Evolutionary conservation across 306 rosid species (phyloP), one percentile per base, ranked within the genome.

Genomic region (Ceratonia siliqua): DNA sequence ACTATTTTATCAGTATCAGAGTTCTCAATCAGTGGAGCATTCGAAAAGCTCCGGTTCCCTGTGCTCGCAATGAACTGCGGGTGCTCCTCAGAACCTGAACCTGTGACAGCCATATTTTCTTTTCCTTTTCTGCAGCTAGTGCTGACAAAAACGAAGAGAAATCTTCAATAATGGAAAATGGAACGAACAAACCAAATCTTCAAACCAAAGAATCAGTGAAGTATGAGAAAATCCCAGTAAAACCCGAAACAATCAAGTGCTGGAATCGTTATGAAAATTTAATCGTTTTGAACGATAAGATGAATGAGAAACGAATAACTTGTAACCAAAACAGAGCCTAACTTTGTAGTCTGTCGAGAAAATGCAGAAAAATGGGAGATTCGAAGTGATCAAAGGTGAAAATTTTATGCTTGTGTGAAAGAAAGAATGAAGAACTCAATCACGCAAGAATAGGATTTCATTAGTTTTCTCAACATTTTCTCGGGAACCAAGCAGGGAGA

Each of bases 41-140:
- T 84, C 5, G 96, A 86, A 64, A 65, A 58, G 78, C 82, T 91
- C 56, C 82, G 83, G 65, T 87, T 89, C 56, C 89, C 97, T 27
- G 95, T 74, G 85, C 96, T 90, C 1, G 91, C 73, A 65, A 92
- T 82, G 89, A 94, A 91, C 52, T 94, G 99, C 5, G 96, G 92
- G 81, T 84, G 96, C 79, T 64, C 85, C 79, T 64, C 85, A 43
- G 89, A 78, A 56, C 33, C 57, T 49, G 93, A 78, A 68, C 82
- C 86, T 7, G 81, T 52, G 70, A 42, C 73, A 35, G 87, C 90
- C 98, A 94, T 94, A 39, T 21, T 39, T 30, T 49, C 53, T 43
- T 80, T 28, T 45, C 39, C 67, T 73, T 77, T 50, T 75, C 56
- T 75, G 68, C 64, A 68, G 41, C 50, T 53, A 12, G 18, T 48